phyloP scores from a whole-genome alignment of 139 green algal genomes.

The Chlamydomonas urium region DNA sequence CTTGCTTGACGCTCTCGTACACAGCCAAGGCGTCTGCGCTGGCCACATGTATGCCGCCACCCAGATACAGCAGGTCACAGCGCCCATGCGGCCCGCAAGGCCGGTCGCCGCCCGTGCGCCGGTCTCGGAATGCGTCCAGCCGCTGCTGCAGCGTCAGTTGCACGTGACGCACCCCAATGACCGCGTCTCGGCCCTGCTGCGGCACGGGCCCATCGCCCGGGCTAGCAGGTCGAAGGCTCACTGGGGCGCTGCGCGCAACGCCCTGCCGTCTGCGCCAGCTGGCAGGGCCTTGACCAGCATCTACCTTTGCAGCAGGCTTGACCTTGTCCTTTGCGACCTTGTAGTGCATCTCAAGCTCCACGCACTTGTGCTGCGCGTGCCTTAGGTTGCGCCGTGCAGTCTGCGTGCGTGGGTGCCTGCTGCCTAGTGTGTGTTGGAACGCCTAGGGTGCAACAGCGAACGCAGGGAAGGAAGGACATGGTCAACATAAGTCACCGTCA shows the following conservation, averaged over 20 bases:
- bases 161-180: background rate
- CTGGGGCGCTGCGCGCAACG: background rate
- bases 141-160: constrained; percentile 8
- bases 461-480: no score
- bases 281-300: background rate
- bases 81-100: background rate
- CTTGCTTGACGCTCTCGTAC: background rate
- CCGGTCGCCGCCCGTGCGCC: background rate
- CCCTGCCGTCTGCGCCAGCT: background rate
- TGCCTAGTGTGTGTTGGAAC: constrained; percentile 29
- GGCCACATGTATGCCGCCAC: background rate
- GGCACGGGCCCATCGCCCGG: background rate
- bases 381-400: constrained; percentile 31
- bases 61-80: background rate
- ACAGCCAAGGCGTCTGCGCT: background rate
- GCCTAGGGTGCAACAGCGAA: constrained; percentile 13
- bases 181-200: background rate
- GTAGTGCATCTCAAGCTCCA: constrained; percentile 24
- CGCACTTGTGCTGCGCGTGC: constrained; percentile 24
- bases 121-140: constrained; percentile 16
- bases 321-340: background rate
- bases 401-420: constrained; percentile 30
- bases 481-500: no score
- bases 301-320: constrained; percentile 4
- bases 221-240: background rate